A percentile compares a stretch with the other conserved stretches of the same genome.
These are phyloP conservation scores for Diplodia intermedia DNA, from an alignment of 2,329 filamentous ascomycete genomes.

Conservation along the genomic window DNA sequence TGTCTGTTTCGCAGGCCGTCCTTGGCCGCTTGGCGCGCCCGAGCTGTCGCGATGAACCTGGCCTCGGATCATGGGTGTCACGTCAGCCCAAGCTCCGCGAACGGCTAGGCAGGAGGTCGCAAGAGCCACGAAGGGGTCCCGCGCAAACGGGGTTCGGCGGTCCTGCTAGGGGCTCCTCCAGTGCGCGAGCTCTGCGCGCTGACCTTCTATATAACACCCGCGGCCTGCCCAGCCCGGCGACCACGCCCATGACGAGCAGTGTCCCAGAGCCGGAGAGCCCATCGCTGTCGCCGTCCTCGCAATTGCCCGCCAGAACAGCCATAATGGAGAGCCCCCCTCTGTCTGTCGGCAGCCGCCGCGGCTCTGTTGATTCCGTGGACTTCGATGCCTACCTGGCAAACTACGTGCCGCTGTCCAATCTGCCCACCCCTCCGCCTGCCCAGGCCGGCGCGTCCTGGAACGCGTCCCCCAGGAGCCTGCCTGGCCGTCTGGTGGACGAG, in stretches of 20 bases:
- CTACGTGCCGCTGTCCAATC: conserved; percentile 49
- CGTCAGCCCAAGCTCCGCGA: conserved; percentile 31
- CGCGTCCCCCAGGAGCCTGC: conserved; percentile 7
- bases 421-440: conserved; percentile 49
- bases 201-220: conserved; percentile 28
- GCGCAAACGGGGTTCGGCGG: conserved; percentile 28
- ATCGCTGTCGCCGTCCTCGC: neutral
- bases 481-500: conserved; percentile 15
- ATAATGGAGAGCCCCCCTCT: conserved; percentile 34
- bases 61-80: conserved; percentile 32
- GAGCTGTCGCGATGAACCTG: conserved; percentile 32
- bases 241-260: conserved; percentile 9
- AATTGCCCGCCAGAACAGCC: neutral
- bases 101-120: conserved; percentile 32
- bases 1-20: conserved; percentile 30
- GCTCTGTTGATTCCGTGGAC: conserved; percentile 44
- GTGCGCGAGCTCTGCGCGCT: conserved; percentile 23
- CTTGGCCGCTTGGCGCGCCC: conserved; percentile 28
- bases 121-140: conserved; percentile 29
- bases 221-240: conserved; percentile 19
- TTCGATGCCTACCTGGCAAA: conserved; percentile 49
- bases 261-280: conserved; percentile 11
- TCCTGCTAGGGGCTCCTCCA: conserved; percentile 27
- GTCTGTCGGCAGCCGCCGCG: conserved; percentile 29
- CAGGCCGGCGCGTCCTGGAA: conserved; percentile 9